Conservation (phyloP, 306 rosid genomes). For the Cercis canadensis region DNA sequence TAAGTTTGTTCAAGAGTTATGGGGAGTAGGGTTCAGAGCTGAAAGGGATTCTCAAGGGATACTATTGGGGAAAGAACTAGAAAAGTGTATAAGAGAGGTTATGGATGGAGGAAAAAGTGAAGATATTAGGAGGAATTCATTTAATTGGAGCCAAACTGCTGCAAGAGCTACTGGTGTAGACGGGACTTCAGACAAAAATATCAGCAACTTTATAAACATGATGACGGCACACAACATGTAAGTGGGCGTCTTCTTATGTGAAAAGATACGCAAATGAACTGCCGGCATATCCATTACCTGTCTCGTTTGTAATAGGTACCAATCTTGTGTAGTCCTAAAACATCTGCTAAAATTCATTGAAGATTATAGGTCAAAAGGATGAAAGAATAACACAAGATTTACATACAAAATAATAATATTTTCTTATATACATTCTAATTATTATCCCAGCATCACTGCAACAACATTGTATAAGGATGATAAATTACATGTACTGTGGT, state of each 20-base stretch:
- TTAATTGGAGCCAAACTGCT: slow-evolving; percentile 52
- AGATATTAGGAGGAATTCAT: slow-evolving; percentile 44
- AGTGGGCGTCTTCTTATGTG: neutral
- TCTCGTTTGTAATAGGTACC: neutral
- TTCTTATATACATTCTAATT: too few species aligned
- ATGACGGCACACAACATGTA: slow-evolving; percentile 1
- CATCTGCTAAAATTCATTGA: too few species aligned
- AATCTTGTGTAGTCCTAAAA: too few species aligned
- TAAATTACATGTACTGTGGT: too few species aligned
- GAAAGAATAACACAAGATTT: too few species aligned
- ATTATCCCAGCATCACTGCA: too few species aligned
- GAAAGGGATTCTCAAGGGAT: slow-evolving; percentile 46
- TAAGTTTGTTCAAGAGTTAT: slow-evolving; percentile 53
- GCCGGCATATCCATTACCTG: neutral
- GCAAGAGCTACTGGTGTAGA: slow-evolving; percentile 40
- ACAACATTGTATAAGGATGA: too few species aligned
- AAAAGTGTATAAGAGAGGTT: slow-evolving; percentile 39
- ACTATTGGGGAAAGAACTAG: slow-evolving; percentile 45
- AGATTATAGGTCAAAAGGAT: too few species aligned
- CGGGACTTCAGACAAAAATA: slow-evolving; percentile 50
- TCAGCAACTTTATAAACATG: slow-evolving; percentile 33
- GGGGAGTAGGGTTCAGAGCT: slow-evolving; percentile 57
- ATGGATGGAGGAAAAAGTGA: slow-evolving; percentile 52
- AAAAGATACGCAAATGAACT: neutral
- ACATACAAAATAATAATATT: too few species aligned